These are phyloP conservation scores for Isabelozyma heimii DNA, from an alignment of 805 yeast genomes.

Conservation along the genomic window DNA sequence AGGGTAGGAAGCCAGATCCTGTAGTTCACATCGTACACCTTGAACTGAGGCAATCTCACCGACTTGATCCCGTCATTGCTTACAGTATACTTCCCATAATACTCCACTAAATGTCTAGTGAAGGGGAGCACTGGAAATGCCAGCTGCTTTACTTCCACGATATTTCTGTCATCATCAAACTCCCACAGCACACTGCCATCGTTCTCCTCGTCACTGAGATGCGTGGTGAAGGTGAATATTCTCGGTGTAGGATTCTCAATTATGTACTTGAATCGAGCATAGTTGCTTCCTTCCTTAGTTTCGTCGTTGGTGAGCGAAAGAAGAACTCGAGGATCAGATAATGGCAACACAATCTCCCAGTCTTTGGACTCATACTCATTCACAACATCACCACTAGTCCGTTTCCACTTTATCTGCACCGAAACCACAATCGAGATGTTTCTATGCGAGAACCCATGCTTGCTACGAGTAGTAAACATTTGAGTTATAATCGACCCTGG, in stretches of 20 bases:
- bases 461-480: constrained; percentile 33
- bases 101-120: constrained; percentile 45
- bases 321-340: constrained; percentile 66
- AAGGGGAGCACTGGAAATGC: constrained; percentile 61
- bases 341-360: constrained; percentile 56
- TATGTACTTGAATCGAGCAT: constrained; percentile 41
- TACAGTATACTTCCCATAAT: constrained; percentile 12
- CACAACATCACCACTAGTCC: constrained; percentile 15
- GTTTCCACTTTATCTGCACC: constrained; percentile 29
- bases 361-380: constrained; percentile 33
- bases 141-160: constrained; percentile 27
- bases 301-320: constrained; percentile 5
- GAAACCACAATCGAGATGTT: constrained; percentile 28
- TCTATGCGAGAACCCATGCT: constrained; percentile 37
- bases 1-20: constrained; percentile 56
- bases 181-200: constrained; percentile 21
- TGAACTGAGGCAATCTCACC: constrained; percentile 55
- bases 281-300: constrained; percentile 6
- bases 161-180: constrained; percentile 19
- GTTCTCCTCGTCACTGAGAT: constrained; percentile 29
- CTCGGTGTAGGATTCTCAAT: constrained; percentile 76
- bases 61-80: constrained; percentile 6
- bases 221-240: constrained; percentile 59
- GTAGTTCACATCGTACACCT: constrained; percentile 66
- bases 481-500: constrained; percentile 7